Percentiles rank a stretch among this genome's conserved stretches.
phyloP scores from a whole-genome alignment of 2,329 filamentous ascomycete genomes.

The Polychaeton citri region DNA sequence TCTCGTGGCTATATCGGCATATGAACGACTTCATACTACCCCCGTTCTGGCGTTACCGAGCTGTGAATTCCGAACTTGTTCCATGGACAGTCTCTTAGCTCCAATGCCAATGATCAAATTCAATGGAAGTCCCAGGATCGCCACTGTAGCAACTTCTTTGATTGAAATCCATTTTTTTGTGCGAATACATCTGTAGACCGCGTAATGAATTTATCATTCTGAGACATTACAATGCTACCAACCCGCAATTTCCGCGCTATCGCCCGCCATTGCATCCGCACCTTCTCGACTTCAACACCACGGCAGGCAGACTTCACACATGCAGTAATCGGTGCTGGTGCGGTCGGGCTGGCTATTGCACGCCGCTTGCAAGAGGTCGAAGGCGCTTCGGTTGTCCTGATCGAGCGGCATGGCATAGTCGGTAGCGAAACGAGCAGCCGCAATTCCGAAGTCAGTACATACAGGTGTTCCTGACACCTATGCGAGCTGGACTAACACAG shows the following conservation, averaged over 20 bases:
- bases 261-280: slow-evolving; percentile 5
- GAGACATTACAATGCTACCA: not conserved
- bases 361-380: slow-evolving; percentile 52
- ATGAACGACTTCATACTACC: too few relatives aligned
- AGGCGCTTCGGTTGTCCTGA: slow-evolving; percentile 54
- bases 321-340: slow-evolving; percentile 55
- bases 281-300: slow-evolving; percentile 31
- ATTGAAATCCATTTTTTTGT: too few relatives aligned
- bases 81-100: too few relatives aligned
- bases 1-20: too few relatives aligned
- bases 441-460: slow-evolving; percentile 58
- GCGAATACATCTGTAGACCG: too few relatives aligned
- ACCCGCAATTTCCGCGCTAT: not conserved
- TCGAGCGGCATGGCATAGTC: slow-evolving; percentile 63
- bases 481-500: too few relatives aligned
- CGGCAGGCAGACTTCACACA: slow-evolving; percentile 47
- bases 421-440: slow-evolving; percentile 81
- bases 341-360: slow-evolving; percentile 70
- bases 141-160: too few relatives aligned
- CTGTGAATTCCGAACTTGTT: too few relatives aligned
- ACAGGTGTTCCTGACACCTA: not conserved
- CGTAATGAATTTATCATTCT: too few relatives aligned
- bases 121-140: too few relatives aligned
- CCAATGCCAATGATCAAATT: too few relatives aligned
- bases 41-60: too few relatives aligned